Conservation (phyloP, 345 rosid genomes). For the Lenwebbia sp. region DNA sequence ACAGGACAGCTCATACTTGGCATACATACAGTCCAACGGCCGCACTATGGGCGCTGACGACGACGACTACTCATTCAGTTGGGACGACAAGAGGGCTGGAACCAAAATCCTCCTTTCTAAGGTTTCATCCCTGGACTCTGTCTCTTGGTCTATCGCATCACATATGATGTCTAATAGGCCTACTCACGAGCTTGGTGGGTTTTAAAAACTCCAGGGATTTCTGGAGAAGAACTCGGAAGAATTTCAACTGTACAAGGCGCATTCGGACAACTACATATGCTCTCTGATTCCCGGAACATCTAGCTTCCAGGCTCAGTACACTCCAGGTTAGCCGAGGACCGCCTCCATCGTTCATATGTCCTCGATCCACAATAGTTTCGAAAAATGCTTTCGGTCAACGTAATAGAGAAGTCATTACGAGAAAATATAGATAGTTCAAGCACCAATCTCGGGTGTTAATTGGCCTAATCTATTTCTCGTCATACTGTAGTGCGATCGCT, state of each 20-base stretch:
- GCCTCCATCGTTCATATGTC: background rate
- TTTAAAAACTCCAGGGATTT: conserved; percentile 28
- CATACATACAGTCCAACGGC: conserved; percentile 54
- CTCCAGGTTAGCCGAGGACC: conserved; percentile 27
- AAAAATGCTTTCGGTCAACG: background rate
- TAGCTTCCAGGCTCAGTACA: conserved; percentile 49
- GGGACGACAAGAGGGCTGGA: conserved; percentile 73
- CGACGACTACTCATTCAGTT: conserved; percentile 57
- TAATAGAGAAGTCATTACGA: background rate
- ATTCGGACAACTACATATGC: conserved; percentile 67
- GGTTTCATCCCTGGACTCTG: conserved; percentile 8
- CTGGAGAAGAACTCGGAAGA: conserved; percentile 32
- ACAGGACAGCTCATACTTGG: conserved; percentile 28
- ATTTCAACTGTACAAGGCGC: conserved; percentile 42
- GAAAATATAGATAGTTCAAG: background rate
- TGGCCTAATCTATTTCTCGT: background rate
- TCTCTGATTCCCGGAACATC: conserved; percentile 52
- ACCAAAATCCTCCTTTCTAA: conserved; percentile 59
- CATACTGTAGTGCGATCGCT: background rate
- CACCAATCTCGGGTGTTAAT: background rate
- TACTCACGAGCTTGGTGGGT: background rate
- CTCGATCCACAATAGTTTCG: background rate
- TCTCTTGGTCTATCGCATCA: background rate
- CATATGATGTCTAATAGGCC: background rate
- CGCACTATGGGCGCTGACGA: conserved; percentile 50